A percentile compares a stretch with the other conserved stretches of the same genome.
Conservation (phyloP, 1,284 basidiomycete genomes). For the Sporisorium exsertum region DNA sequence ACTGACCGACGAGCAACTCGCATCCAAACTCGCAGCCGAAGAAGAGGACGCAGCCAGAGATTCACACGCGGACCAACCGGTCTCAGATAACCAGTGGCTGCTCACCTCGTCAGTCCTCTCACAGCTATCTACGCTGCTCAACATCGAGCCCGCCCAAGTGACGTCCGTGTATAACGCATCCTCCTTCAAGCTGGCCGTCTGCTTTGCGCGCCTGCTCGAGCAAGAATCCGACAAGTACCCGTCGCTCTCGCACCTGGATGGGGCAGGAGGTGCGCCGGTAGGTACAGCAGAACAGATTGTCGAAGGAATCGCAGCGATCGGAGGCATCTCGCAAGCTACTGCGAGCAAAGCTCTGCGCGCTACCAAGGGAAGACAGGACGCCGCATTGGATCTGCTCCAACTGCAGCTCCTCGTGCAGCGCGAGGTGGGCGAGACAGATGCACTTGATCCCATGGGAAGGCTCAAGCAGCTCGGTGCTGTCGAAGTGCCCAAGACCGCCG, state of each 20-base stretch:
- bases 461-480: conserved; percentile 27
- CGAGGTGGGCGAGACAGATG: conserved; percentile 48
- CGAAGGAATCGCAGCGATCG: conserved; percentile 45
- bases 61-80: conserved; percentile 40
- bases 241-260: conserved; percentile 39
- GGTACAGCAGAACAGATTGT: conserved; percentile 47
- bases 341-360: conserved; percentile 53
- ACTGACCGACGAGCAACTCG: conserved; percentile 57
- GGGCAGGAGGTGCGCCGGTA: conserved; percentile 28
- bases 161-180: conserved; percentile 55
- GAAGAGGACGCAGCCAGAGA: conserved; percentile 42
- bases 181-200: conserved; percentile 56
- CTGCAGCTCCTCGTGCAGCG: conserved; percentile 51
- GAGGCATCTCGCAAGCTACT: conserved; percentile 9
- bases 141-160: conserved; percentile 43
- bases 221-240: conserved; percentile 39
- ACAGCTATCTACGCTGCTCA: conserved; percentile 59
- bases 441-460: conserved; percentile 57
- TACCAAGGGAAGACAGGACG: conserved; percentile 61
- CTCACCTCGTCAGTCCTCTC: conserved; percentile 64
- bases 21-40: conserved; percentile 55
- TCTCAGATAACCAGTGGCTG: conserved; percentile 64
- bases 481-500: conserved; percentile 31
- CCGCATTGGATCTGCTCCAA: conserved; percentile 63
- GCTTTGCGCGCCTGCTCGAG: conserved; percentile 52